Evolutionary conservation across 495 filamentous ascomycete species (phyloP).

Genomic region (Neurospora sp.): DNA sequence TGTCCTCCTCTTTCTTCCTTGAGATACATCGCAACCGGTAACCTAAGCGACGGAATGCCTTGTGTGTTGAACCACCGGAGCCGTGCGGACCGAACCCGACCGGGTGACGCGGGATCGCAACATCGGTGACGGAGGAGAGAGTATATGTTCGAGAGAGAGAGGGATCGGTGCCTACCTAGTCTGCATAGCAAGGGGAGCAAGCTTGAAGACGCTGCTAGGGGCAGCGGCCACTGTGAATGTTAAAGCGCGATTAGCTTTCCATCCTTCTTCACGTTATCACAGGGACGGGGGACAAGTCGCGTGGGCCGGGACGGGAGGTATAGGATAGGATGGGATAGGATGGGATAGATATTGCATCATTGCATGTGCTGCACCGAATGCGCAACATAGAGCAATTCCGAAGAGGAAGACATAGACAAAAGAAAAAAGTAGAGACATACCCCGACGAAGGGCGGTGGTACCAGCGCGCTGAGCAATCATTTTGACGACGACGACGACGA

Average conservation of each 20-base stretch:
- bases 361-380: background rate
- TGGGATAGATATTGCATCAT: background rate
- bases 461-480: constrained; percentile 28
- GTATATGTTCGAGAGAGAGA: background rate
- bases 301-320: background rate
- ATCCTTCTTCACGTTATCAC: background rate
- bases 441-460: constrained; percentile 29
- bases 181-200: constrained; percentile 11
- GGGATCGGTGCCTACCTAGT: constrained; percentile 14
- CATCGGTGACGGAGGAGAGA: background rate
- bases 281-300: background rate
- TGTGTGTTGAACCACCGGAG: background rate
- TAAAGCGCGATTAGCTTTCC: constrained; percentile 5
- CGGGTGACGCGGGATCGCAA: background rate
- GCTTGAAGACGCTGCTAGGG: constrained; percentile 21
- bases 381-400: background rate
- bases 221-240: constrained; percentile 15
- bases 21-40: background rate
- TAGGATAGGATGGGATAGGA: background rate
- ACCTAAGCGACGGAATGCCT: background rate
- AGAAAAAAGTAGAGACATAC: constrained; percentile 9
- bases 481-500: constrained; percentile 1
- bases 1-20: background rate
- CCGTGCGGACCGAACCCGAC: background rate
- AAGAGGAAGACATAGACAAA: background rate